These are phyloP conservation scores for Tricholoma sp. DNA, from an alignment of 768 basidiomycete genomes.

Conservation along the genomic window DNA sequence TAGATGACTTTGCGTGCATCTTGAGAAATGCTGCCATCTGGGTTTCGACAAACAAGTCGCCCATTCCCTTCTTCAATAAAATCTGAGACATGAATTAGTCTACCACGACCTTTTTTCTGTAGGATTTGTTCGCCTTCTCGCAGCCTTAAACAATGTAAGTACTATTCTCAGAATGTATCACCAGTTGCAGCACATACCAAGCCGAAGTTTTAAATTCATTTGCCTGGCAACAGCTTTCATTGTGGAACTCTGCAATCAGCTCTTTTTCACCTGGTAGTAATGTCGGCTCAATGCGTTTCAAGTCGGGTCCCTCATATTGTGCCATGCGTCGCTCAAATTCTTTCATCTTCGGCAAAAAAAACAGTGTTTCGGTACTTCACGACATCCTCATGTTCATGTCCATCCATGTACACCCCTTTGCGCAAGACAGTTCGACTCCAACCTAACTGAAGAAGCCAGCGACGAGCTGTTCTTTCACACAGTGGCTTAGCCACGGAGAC, in stretches of 20 bases:
- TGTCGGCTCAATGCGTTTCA: not conserved
- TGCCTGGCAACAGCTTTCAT: not conserved
- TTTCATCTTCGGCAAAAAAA: constrained; percentile 2
- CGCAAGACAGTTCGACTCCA: not conserved
- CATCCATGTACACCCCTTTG: too few species aligned
- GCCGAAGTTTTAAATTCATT: not conserved
- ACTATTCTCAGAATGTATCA: not conserved
- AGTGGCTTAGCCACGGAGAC: constrained; percentile 21
- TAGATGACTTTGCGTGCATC: constrained; percentile 27
- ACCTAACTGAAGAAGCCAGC: constrained; percentile 32
- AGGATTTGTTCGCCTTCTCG: not conserved
- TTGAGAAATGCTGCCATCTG: constrained; percentile 12
- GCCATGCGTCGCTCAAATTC: constrained; percentile 4
- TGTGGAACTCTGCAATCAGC: not conserved
- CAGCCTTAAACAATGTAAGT: not conserved
- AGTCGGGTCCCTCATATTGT: not conserved
- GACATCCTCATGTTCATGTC: too few species aligned
- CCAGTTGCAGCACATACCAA: not conserved
- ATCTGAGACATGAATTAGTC: constrained; percentile 29
- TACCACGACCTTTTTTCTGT: constrained; percentile 24
- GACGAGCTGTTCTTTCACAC: constrained; percentile 25
- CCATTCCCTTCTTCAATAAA: constrained; percentile 25
- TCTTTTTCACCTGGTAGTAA: not conserved
- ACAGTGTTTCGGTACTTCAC: constrained; percentile 5
- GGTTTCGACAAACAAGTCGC: constrained; percentile 14